These are phyloP conservation scores for Umbelopsis isabellina DNA, from an alignment of 192 early-diverging fungal genomes.

Conservation along the genomic window DNA sequence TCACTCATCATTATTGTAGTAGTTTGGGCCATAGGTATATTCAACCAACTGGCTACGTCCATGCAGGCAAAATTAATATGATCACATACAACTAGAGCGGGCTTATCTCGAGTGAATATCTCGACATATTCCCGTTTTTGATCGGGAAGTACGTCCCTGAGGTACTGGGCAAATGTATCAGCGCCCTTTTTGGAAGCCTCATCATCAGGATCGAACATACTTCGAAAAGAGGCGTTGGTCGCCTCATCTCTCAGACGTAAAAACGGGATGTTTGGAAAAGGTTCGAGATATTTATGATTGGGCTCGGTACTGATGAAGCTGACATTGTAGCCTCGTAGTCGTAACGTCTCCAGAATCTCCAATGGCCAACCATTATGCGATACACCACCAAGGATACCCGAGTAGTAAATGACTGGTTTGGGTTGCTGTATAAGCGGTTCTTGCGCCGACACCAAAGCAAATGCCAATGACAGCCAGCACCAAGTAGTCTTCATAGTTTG, in stretches of 20 bases:
- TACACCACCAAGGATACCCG: not conserved
- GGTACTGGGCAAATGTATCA: not conserved
- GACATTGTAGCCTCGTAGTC: conserved; percentile 3
- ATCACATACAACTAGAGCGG: not conserved
- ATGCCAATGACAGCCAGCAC: not conserved
- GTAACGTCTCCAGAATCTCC: not conserved
- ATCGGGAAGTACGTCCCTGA: not conserved
- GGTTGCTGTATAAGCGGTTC: not conserved
- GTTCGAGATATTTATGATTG: not conserved
- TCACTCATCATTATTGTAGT: not conserved
- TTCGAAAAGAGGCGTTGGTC: not conserved
- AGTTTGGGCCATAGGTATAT: not conserved
- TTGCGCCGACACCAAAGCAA: no score
- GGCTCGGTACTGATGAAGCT: not conserved
- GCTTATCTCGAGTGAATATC: not conserved
- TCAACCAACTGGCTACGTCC: not conserved
- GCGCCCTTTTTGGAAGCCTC: not conserved
- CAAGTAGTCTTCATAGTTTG: no score
- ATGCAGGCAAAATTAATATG: not conserved
- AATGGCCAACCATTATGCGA: conserved; percentile 8
- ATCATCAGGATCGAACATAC: not conserved
- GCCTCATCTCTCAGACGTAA: not conserved
- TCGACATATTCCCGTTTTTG: not conserved
- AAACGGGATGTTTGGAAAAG: not conserved
- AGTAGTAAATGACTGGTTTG: not conserved